Evolutionary conservation across 108 stramenopile genomes (phyloP).

Genomic region (Fistulifera pelliculosa): DNA sequence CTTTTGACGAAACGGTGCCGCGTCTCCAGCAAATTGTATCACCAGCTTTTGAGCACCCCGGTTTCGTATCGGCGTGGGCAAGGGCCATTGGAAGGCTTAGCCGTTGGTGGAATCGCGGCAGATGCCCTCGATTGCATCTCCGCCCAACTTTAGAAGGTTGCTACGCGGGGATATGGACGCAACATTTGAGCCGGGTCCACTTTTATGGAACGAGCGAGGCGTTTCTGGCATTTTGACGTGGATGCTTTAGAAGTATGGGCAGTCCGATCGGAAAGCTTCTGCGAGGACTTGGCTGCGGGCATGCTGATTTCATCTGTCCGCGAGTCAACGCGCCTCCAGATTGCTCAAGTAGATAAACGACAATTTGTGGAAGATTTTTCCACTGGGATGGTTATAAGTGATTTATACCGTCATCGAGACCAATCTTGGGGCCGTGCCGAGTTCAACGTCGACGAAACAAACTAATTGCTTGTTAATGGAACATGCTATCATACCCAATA

Average conservation of each 20-base stretch:
- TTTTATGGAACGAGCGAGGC: constrained; percentile 5
- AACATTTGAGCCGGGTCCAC: constrained; percentile 20
- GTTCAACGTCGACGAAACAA: constrained; percentile 13
- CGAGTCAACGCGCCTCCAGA: constrained; percentile 12
- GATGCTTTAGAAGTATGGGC: constrained; percentile 26
- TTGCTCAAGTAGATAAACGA: constrained; percentile 18
- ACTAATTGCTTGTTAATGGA: no score
- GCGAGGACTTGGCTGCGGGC: constrained; percentile 6
- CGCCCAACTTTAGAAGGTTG: constrained; percentile 21
- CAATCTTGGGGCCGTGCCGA: constrained; percentile 21
- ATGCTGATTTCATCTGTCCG: neutral
- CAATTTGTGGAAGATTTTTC: constrained; percentile 31
- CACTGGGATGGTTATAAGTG: constrained; percentile 5
- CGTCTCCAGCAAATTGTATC: neutral
- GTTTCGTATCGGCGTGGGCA: constrained; percentile 4
- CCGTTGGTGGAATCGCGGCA: constrained; percentile 17
- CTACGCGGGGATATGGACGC: constrained; percentile 13
- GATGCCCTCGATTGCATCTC: constrained; percentile 27
- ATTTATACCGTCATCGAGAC: constrained; percentile 19
- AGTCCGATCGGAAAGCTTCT: constrained; percentile 3
- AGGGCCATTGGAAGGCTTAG: constrained; percentile 13
- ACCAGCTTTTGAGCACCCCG: neutral
- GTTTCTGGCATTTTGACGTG: constrained; percentile 17
- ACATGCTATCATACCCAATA: no score
- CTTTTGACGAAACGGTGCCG: neutral